Base-by-base conservation (phyloP, 176 grass and related monocot species). In the Poa annua region DNA sequence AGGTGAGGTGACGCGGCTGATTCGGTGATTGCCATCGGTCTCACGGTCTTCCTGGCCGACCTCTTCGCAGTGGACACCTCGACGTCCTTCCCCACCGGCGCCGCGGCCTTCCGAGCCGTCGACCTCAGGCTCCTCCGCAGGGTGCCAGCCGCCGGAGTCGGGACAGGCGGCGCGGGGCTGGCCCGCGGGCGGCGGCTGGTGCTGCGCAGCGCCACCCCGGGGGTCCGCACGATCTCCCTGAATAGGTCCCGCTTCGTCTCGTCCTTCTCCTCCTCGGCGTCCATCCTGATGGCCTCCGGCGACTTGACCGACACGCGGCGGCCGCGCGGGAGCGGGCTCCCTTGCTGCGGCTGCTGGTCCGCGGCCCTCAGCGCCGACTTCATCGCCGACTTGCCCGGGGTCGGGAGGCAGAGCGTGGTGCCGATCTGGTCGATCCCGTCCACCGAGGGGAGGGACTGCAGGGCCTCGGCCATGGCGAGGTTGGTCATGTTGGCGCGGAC, bases 401-500 rank as follows among this genome's bases (percentile, higher is more conserved):
- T 87, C 14, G 52, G 81, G 25, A 83, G 80, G 75, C 86, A 84
- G 8, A 88, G 82, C 34, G 79, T 68, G 6, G 88, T 89, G 33
- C 71, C 81, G 75, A 88, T 76, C 85, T 74, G 59, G 59, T 62
- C 59, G 24, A 62, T 62, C 59, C 59, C 59, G 12, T 62, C 59
- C 24, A 62, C 92, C 59, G 69, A 62, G 71, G 78, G 0, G 77
- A 98, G 93, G 44, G 83, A 79, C 26, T 88, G 56, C 14, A 98
- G 93, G 35, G 93, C 87, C 11, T 98, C 91, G 60, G 81, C 93
- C 96, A 95, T 95, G 93, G 93, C 93, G 76, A 79, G 35, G 73
- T 98, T 98, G 63, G 93, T 95, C 79, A 95, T 88, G 85, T 98
- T 98, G 60, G 96, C 96, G 17, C 92, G 85, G 80, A 98, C 85